Evolutionary conservation across 2,329 filamentous ascomycete species (phyloP).

Genomic region (Calonectria henricotiae): DNA sequence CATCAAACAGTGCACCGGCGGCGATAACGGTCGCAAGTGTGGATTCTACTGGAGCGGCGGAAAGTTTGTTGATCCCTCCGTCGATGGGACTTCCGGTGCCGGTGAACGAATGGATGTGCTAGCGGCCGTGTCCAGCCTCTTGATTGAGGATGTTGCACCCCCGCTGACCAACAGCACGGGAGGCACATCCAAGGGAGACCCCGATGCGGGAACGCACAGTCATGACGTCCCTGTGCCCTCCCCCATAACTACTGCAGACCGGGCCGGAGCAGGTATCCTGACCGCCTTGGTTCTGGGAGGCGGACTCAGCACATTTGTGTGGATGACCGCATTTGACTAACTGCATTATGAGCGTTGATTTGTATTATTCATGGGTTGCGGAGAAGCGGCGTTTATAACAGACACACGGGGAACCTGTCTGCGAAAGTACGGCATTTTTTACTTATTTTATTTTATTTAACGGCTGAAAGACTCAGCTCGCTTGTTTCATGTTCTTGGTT

Average conservation of each 20-base stretch:
- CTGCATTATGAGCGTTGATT: constrained; percentile 11
- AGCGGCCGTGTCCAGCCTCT: constrained; percentile 68
- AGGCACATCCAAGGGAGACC: constrained; percentile 66
- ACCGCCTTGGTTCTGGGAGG: constrained; percentile 64
- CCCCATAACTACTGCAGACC: constrained; percentile 64
- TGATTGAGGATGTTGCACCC: constrained; percentile 62
- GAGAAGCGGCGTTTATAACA: constrained; percentile 8
- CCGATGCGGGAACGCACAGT: constrained; percentile 58
- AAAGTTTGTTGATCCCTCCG: constrained; percentile 63
- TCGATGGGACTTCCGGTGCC: constrained; percentile 71
- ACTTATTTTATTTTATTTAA: background rate
- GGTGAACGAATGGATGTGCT: constrained; percentile 75
- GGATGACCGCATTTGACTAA: constrained; percentile 64
- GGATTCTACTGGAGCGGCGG: constrained; percentile 75
- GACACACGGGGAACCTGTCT: constrained; percentile 9
- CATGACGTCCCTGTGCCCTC: constrained; percentile 53
- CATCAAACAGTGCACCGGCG: constrained; percentile 75
- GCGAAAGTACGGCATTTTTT: background rate
- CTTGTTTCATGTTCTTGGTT: background rate
- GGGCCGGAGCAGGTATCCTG: constrained; percentile 67
- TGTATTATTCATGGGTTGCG: constrained; percentile 17
- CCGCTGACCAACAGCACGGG: constrained; percentile 67
- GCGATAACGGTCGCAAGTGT: constrained; percentile 72
- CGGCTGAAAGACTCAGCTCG: background rate
- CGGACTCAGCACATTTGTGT: constrained; percentile 65